These are phyloP conservation scores for Sphaerostilbella broomeana DNA, from an alignment of 2,329 filamentous ascomycete genomes.

Conservation along the genomic window DNA sequence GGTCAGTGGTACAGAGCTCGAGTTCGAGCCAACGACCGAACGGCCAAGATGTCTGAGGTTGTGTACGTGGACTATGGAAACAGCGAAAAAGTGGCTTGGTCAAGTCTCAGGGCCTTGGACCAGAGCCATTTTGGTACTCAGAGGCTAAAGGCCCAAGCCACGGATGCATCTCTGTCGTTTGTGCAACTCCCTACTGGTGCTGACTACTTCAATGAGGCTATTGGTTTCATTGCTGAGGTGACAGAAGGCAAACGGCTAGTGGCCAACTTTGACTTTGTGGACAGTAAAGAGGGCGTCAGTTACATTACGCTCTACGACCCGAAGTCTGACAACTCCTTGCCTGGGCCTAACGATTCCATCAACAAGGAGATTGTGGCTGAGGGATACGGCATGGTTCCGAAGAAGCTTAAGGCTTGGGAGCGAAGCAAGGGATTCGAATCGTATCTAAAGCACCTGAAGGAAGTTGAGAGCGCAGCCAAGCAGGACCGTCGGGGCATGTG, in stretches of 20 bases:
- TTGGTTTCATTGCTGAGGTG: constrained; percentile 66
- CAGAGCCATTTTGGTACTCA: constrained; percentile 71
- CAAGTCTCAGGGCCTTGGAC: constrained; percentile 70
- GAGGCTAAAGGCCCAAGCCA: constrained; percentile 80
- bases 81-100: constrained; percentile 81
- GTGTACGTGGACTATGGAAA: constrained; percentile 97
- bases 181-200: constrained; percentile 76
- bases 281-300: constrained; percentile 68
- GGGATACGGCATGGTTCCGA: constrained; percentile 84
- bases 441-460: constrained; percentile 64
- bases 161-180: constrained; percentile 81
- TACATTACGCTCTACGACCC: constrained; percentile 87
- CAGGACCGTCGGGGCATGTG: constrained; percentile 78
- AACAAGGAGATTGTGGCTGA: constrained; percentile 81
- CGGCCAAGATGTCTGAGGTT: constrained; percentile 82
- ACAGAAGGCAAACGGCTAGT: constrained; percentile 74
- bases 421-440: constrained; percentile 60
- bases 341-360: constrained; percentile 66
- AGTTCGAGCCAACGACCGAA: constrained; percentile 85
- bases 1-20: constrained; percentile 91
- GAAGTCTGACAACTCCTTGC: constrained; percentile 48
- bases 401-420: constrained; percentile 90
- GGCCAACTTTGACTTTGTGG: constrained; percentile 82
- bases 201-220: constrained; percentile 78
- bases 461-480: constrained; percentile 74